A percentile compares a stretch with the other conserved stretches of the same genome.
Conservation (phyloP, 345 rosid species). For the Citrus cavaleriei region DNA sequence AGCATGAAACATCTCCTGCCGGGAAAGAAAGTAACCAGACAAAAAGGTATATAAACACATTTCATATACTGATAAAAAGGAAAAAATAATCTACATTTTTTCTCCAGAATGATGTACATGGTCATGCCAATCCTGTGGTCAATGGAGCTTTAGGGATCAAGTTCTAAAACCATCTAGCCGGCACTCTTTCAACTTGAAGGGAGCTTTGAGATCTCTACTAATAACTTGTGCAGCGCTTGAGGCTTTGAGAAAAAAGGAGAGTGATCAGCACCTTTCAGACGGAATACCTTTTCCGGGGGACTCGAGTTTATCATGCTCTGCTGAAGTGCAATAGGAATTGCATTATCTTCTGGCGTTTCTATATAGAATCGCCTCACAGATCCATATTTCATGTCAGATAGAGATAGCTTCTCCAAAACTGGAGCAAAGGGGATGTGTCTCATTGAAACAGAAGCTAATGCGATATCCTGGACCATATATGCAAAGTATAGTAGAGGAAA, state of each 20-base stretch:
- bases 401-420: conserved; percentile 80
- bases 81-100: neutral
- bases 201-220: conserved; percentile 74
- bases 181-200: conserved; percentile 26
- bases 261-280: conserved; percentile 88
- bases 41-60: conserved; percentile 11
- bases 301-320: conserved; percentile 72
- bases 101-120: conserved; percentile 13
- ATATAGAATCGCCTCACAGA: conserved; percentile 80
- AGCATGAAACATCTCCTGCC: conserved; percentile 11
- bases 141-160: neutral
- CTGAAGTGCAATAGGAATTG: conserved; percentile 68
- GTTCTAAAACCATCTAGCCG: neutral
- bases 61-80: neutral
- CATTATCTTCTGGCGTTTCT: conserved; percentile 74
- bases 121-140: conserved; percentile 10
- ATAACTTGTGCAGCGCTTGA: conserved; percentile 81
- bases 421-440: conserved; percentile 93
- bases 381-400: conserved; percentile 63
- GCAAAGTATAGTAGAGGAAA: conserved; percentile 2
- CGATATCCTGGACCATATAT: conserved; percentile 60
- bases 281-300: conserved; percentile 77
- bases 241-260: conserved; percentile 99
- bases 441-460: conserved; percentile 93
- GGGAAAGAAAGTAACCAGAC: neutral